phyloP scores from a whole-genome alignment of 352 stramenopile genomes.

The Phytophthora tentaculata region DNA sequence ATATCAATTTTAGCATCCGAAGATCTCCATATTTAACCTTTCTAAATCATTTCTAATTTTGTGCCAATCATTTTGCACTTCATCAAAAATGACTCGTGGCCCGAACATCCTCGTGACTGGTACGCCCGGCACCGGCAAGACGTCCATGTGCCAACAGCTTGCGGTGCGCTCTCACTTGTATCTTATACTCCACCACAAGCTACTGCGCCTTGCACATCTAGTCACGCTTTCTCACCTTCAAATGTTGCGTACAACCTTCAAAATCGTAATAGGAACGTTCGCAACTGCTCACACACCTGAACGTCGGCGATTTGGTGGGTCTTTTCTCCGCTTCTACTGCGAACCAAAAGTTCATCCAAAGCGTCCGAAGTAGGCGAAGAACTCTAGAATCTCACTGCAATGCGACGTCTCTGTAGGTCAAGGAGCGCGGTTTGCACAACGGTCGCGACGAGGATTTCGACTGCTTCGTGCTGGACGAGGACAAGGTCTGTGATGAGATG shows the following conservation, averaged over 20 bases:
- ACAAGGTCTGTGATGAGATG: constrained; percentile 97
- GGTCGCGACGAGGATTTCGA: constrained; percentile 95
- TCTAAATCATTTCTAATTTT: neutral
- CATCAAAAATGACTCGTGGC: constrained; percentile 49
- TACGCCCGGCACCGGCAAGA: constrained; percentile 97
- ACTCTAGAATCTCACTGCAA: constrained; percentile 17
- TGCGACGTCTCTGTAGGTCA: constrained; percentile 43
- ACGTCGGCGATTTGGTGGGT: constrained; percentile 93
- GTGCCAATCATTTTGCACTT: constrained; percentile 24
- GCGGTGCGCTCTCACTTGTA: constrained; percentile 47
- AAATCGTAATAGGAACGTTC: constrained; percentile 64
- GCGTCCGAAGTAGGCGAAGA: neutral
- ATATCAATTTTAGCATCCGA: too few relatives aligned
- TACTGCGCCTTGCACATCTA: constrained; percentile 12
- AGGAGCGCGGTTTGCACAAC: constrained; percentile 79
- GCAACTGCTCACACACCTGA: constrained; percentile 90
- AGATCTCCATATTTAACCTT: neutral
- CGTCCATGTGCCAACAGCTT: constrained; percentile 92
- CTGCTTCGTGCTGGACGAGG: constrained; percentile 97
- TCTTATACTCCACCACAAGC: neutral
- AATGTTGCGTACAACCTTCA: neutral
- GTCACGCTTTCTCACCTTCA: constrained; percentile 4
- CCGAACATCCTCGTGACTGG: constrained; percentile 98
- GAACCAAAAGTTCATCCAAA: constrained; percentile 2
- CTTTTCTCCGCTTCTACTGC: constrained; percentile 13